Evolutionary conservation across 2,329 filamentous ascomycete genomes (phyloP).

Genomic region (Curvularia sp.): DNA sequence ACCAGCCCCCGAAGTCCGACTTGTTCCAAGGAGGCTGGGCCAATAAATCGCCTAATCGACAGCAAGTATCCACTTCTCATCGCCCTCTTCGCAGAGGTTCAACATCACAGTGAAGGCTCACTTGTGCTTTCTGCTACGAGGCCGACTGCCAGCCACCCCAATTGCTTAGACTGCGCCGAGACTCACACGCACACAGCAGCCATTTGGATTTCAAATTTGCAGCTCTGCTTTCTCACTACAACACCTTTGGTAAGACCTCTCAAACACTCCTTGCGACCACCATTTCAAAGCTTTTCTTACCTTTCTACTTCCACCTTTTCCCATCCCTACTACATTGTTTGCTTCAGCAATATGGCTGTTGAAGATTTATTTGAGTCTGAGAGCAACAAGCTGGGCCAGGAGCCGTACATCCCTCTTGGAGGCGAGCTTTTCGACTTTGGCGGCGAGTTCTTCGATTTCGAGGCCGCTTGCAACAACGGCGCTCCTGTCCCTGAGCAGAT

Average conservation of each 20-base stretch:
- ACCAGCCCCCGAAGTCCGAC: too few species aligned
- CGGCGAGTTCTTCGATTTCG: neutral
- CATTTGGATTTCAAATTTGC: neutral
- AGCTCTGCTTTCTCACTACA: neutral
- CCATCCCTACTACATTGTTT: neutral
- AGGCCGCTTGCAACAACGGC: neutral
- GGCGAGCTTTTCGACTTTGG: neutral
- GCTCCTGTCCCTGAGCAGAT: neutral
- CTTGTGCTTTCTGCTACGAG: neutral
- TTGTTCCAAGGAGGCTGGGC: neutral
- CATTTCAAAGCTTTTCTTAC: neutral
- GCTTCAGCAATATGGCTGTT: neutral
- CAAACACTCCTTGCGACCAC: neutral
- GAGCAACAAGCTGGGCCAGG: neutral
- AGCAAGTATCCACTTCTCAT: neutral
- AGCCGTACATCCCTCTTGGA: neutral
- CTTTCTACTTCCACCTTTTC: neutral
- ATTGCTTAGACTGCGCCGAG: conserved; percentile 10
- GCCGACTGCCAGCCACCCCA: conserved; percentile 1
- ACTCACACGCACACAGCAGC: conserved; percentile 3
- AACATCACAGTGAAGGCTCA: conserved; percentile 1
- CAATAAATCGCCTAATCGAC: conserved; percentile 8
- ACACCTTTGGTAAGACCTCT: neutral
- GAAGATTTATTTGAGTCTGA: neutral
- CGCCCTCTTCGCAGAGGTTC: neutral